Base-by-base conservation (phyloP, 1,284 basidiomycete species). In the Puccinia polysora region DNA sequence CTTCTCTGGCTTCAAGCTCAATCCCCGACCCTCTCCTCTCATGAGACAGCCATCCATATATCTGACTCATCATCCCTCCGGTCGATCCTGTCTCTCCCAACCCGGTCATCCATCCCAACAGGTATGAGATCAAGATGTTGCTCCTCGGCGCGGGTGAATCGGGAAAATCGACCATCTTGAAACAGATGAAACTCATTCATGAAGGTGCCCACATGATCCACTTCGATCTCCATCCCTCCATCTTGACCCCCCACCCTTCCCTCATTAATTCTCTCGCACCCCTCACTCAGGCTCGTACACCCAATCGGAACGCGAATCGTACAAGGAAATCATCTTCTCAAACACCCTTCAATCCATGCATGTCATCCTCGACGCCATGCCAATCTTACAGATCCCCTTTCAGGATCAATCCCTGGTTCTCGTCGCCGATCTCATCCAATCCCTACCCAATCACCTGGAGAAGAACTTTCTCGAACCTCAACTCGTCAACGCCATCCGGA, bases 241-340 rank as follows among this genome's bases (percentile, higher is more conserved):
- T 45, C 40, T n/a, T 45, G 10, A 10, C n/a, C 40, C n/a, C n/a
- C n/a, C n/a, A 10, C 10, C n/a, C n/a, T 10, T 10, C 10, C n/a
- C 10, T 45, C 40, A 45, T 45, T n/a, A 45, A 45, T 10, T 45
- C 40, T 45, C 40, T 45, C n/a, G n/a, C n/a, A 10, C 10, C n/a
- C n/a, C n/a, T 25, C 10, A 65, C 20, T 78, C 84, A 80, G 81
- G 81, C 70, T 83, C 92, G 1, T 97, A 97, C 84, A 91, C 89
- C 75, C 86, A 88, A 73, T 86, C 88, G 76, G 95, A 98, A 82
- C 85, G 94, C 62, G 91, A 95, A 75, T 90, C 89, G 49, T 97
- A 96, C 86, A 92, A 92, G 81, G 94, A 97, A 82, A 97, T 97
- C 78, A 94, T 97, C 79, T 97, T 87, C 79, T 91, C 91, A 69